Evolutionary conservation across 2,329 filamentous ascomycete species (phyloP).

Genomic region (Aspergillus sp.): DNA sequence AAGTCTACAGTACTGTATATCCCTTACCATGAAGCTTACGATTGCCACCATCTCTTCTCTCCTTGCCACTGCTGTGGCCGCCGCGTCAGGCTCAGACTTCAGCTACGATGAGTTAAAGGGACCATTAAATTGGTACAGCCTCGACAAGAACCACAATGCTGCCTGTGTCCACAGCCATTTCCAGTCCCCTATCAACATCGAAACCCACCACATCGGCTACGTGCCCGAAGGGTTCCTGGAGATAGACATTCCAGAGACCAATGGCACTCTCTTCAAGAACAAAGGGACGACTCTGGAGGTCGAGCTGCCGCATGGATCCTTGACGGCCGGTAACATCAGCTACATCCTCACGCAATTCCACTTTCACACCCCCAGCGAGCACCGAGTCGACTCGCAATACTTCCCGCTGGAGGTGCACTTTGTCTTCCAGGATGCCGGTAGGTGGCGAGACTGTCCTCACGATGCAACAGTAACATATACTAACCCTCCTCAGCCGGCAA

Average conservation of each 20-base stretch:
- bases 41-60: neutral
- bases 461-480: neutral
- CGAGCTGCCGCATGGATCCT: constrained; percentile 52
- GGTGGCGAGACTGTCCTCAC: constrained; percentile 9
- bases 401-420: constrained; percentile 59
- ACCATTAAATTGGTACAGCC: constrained; percentile 54
- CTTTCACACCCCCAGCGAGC: constrained; percentile 62
- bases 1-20: neutral
- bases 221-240: constrained; percentile 16
- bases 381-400: constrained; percentile 51
- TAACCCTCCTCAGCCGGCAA: constrained; percentile 10
- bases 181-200: constrained; percentile 60
- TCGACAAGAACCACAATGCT: constrained; percentile 44
- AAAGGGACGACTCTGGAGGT: constrained; percentile 50
- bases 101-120: constrained; percentile 34
- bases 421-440: constrained; percentile 53
- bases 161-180: constrained; percentile 48
- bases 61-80: neutral
- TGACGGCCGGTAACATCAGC: constrained; percentile 38
- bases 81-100: neutral
- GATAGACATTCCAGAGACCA: constrained; percentile 20
- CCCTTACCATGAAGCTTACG: neutral
- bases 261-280: constrained; percentile 43
- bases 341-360: constrained; percentile 57
- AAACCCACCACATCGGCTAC: constrained; percentile 18